Conservation (phyloP, 2,329 filamentous ascomycete genomes). For the Periconia macrospinosa region DNA sequence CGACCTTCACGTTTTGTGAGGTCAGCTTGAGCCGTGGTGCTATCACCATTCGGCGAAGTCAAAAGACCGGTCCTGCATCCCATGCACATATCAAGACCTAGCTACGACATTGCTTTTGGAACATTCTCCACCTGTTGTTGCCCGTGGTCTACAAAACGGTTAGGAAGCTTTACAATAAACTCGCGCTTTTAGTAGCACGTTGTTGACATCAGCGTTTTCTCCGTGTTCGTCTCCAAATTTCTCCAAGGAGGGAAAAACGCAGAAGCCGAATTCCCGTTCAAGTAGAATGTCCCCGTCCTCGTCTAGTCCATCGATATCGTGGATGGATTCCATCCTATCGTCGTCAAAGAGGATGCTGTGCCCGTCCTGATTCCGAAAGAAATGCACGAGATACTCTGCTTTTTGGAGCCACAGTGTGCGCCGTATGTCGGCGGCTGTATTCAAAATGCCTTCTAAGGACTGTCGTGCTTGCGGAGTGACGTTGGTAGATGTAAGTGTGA, state of each 20-base stretch:
- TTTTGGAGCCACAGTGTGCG: conserved; percentile 32
- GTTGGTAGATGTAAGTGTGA: conserved; percentile 23
- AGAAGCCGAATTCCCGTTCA: conserved; percentile 27
- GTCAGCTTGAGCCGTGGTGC: conserved; percentile 31
- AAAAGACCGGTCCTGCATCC: conserved; percentile 22
- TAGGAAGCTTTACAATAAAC: conserved; percentile 29
- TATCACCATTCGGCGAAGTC: conserved; percentile 28
- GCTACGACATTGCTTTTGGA: conserved; percentile 25
- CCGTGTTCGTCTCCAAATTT: conserved; percentile 34
- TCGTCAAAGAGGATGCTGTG: conserved; percentile 19
- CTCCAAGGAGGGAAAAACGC: conserved; percentile 36
- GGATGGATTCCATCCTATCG: conserved; percentile 33
- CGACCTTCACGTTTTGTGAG: conserved; percentile 39
- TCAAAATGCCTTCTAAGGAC: conserved; percentile 25
- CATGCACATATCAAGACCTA: conserved; percentile 22
- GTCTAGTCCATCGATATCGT: conserved; percentile 28
- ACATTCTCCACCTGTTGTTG: conserved; percentile 16
- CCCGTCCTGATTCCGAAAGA: conserved; percentile 19
- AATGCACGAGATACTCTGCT: conserved; percentile 28
- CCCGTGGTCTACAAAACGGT: too few species aligned
- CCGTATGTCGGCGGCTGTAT: conserved; percentile 27
- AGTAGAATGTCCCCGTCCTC: conserved; percentile 20
- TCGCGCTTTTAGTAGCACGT: conserved; percentile 33
- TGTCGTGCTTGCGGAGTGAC: conserved; percentile 19
- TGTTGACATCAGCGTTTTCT: conserved; percentile 25